Conservation (phyloP, 2,329 filamentous ascomycete genomes). For the Dactylellina sp. region DNA sequence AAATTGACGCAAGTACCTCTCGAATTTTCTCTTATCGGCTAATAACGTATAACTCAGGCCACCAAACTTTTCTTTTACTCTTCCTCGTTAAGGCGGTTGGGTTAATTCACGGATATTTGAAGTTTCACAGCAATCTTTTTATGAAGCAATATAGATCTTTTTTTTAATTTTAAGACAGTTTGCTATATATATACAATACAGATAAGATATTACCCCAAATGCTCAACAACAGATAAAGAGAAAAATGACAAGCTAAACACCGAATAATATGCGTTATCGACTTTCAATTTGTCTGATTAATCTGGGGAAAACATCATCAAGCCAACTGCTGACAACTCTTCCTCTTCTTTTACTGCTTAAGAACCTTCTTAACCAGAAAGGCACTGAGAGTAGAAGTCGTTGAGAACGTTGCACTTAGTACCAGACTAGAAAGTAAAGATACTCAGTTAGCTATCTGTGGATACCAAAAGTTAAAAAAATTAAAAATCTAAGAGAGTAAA, state of each 20-base stretch:
- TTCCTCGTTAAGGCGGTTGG: conserved; percentile 29
- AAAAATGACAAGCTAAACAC: conserved; percentile 28
- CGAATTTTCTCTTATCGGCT: too few species aligned
- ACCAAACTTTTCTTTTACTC: conserved; percentile 6
- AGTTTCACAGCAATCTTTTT: too few species aligned
- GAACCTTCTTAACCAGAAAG: conserved; percentile 2
- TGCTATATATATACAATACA: too few species aligned
- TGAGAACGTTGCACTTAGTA: conserved; percentile 43
- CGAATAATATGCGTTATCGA: conserved; percentile 32
- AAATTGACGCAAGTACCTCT: too few species aligned
- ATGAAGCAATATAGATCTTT: too few species aligned
- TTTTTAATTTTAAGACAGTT: too few species aligned
- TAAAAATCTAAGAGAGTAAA: not conserved
- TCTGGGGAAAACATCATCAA: not conserved
- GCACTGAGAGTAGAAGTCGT: conserved; percentile 46
- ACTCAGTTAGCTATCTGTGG: not conserved
- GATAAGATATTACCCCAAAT: not conserved
- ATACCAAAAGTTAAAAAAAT: not conserved
- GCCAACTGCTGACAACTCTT: not conserved
- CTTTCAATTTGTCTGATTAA: conserved; percentile 7
- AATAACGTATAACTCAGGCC: conserved; percentile 5
- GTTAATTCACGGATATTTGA: too few species aligned
- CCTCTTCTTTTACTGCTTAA: not conserved
- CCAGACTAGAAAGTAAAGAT: conserved; percentile 27
- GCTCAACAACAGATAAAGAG: not conserved